Evolutionary conservation across 2,329 filamentous ascomycete genomes (phyloP).

Genomic region (Arthrinium phaeospermum): DNA sequence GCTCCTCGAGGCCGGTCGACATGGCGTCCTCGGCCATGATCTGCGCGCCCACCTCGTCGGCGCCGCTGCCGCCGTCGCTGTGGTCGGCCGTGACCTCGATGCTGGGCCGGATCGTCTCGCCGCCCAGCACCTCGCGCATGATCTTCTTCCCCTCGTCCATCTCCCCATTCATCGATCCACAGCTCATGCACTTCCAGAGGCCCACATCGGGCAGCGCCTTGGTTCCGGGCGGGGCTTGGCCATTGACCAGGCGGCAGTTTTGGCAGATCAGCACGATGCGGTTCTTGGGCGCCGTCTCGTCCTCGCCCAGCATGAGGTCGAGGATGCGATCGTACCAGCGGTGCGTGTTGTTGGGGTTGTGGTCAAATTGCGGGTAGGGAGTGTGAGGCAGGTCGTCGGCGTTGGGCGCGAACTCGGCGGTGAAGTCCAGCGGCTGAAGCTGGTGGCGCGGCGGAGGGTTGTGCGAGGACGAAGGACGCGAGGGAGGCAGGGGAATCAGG

Average conservation of each 20-base stretch:
- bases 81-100: neutral
- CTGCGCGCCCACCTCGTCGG: neutral
- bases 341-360: conserved; percentile 41
- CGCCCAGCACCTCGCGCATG: conserved; percentile 65
- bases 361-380: conserved; percentile 42
- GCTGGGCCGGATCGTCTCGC: neutral
- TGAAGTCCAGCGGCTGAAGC: conserved; percentile 30
- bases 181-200: conserved; percentile 87
- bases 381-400: conserved; percentile 55
- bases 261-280: conserved; percentile 85
- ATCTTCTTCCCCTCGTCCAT: conserved; percentile 78
- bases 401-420: conserved; percentile 76
- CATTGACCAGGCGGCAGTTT: conserved; percentile 87
- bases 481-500: conserved; percentile 5
- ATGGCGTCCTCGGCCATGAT: conserved; percentile 10
- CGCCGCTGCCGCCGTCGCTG: neutral
- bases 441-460: conserved; percentile 23
- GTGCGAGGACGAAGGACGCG: conserved; percentile 26
- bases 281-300: conserved; percentile 91
- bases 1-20: neutral
- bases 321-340: conserved; percentile 96
- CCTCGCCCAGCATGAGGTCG: conserved; percentile 90
- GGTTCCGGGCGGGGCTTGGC: conserved; percentile 89
- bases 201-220: conserved; percentile 80
- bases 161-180: conserved; percentile 80